phyloP scores from a whole-genome alignment of 164 flowering plant species.

The Warburgia ugandensis region DNA sequence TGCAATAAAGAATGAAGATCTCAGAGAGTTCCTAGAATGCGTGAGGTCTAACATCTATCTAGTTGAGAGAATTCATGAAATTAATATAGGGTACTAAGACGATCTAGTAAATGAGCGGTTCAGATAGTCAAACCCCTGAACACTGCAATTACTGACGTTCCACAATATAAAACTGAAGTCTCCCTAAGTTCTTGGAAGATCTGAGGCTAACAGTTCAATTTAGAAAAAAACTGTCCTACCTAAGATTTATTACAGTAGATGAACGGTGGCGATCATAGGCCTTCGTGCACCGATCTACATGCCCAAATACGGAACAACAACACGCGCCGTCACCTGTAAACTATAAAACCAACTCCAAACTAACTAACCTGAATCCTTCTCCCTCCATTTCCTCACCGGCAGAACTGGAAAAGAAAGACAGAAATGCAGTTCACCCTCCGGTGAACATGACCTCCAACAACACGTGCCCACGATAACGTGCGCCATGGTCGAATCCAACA shows the following conservation, averaged over 20 bases:
- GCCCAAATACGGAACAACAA: neutral
- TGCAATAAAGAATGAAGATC: no score
- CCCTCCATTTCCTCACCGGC: constrained; percentile 1
- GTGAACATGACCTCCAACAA: constrained; percentile 6
- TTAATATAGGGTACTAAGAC: no score
- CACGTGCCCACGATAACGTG: neutral
- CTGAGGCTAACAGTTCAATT: neutral
- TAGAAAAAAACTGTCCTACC: no score
- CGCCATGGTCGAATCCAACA: constrained; percentile 22
- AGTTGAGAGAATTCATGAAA: no score
- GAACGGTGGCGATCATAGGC: neutral
- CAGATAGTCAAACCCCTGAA: no score
- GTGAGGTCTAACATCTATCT: no score
- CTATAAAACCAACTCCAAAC: constrained; percentile 1
- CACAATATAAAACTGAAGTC: no score
- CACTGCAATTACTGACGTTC: no score
- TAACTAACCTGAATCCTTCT: neutral
- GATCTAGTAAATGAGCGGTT: no score
- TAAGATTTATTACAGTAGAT: no score
- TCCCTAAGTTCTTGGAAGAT: neutral
- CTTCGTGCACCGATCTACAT: neutral
- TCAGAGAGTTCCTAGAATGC: no score
- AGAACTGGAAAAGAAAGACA: neutral
- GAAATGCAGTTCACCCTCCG: neutral
- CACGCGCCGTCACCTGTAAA: neutral